A percentile compares a stretch with the other conserved stretches of the same genome.
Evolutionary conservation across 1,284 basidiomycete species (phyloP).

Genomic region (Rhizoctonia solani): DNA sequence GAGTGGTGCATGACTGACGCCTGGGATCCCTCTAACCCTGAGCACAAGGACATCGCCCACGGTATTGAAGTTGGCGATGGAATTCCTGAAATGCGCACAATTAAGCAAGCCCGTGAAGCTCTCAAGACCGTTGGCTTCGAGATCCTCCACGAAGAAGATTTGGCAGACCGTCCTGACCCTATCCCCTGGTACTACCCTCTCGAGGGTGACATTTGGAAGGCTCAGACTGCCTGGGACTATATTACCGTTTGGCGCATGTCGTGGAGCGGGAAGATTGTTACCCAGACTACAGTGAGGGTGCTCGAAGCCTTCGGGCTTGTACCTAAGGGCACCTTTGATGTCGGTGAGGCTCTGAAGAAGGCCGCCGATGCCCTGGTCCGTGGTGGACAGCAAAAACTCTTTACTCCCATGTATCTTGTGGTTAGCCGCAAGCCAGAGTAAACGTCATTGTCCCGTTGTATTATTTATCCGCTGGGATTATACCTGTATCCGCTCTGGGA

Average conservation of each 20-base stretch:
- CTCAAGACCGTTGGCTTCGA: conserved; percentile 86
- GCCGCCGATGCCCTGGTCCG: conserved; percentile 81
- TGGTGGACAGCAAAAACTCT: conserved; percentile 86
- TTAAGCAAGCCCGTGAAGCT: conserved; percentile 75
- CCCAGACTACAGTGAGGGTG: conserved; percentile 77
- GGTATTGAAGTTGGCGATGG: conserved; percentile 92
- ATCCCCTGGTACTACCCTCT: conserved; percentile 97
- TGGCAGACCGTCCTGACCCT: conserved; percentile 82
- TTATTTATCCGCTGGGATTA: conserved; percentile 29
- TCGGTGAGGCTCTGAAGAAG: conserved; percentile 86
- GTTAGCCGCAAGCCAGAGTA: conserved; percentile 64
- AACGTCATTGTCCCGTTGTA: not conserved
- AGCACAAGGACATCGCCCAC: conserved; percentile 92
- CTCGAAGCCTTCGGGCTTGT: conserved; percentile 81
- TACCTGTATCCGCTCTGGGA: conserved; percentile 15
- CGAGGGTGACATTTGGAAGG: conserved; percentile 89
- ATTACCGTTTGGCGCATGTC: conserved; percentile 89
- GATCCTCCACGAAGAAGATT: conserved; percentile 91
- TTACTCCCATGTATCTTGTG: conserved; percentile 80
- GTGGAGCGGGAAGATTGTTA: conserved; percentile 83
- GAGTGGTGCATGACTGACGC: conserved; percentile 99
- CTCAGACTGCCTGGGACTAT: conserved; percentile 93
- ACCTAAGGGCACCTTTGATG: conserved; percentile 92
- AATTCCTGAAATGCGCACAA: conserved; percentile 94
- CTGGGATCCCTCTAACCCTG: conserved; percentile 86